Evolutionary conservation across 1,284 basidiomycete species (phyloP).

Genomic region (Coniferiporia sulphurascens): DNA sequence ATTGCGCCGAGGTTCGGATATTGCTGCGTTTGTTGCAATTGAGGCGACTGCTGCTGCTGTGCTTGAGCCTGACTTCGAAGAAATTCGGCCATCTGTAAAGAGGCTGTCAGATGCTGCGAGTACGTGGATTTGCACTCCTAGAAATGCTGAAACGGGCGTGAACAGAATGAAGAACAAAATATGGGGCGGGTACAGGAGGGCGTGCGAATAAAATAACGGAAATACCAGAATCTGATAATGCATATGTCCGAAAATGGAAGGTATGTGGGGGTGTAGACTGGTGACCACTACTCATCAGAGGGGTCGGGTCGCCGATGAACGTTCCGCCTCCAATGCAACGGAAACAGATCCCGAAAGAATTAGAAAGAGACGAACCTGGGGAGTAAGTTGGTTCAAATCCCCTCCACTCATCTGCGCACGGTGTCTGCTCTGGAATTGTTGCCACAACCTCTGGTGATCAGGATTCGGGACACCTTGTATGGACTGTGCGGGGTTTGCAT

Average conservation of each 20-base stretch:
- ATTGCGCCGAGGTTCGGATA: slow-evolving; percentile 8
- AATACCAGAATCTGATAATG: slow-evolving; percentile 3
- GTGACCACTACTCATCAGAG: slow-evolving; percentile 8
- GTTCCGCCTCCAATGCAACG: slow-evolving; percentile 1
- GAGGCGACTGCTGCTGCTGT: slow-evolving; percentile 12
- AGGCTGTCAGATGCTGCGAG: slow-evolving; percentile 7
- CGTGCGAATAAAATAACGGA: slow-evolving; percentile 2
- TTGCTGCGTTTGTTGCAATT: slow-evolving; percentile 9
- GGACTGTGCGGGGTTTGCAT: slow-evolving; percentile 2
- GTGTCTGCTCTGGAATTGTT: slow-evolving; percentile 15
- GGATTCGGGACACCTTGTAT: slow-evolving; percentile 9
- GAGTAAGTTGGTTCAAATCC: slow-evolving; percentile 1
- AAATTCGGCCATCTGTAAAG: slow-evolving; percentile 15
- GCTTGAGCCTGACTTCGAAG: slow-evolving; percentile 8
- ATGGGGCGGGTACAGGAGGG: slow-evolving; percentile 6
- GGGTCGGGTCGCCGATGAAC: slow-evolving; percentile 11
- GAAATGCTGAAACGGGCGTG: neutral
- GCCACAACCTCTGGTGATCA: slow-evolving; percentile 17
- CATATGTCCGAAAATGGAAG: slow-evolving; percentile 11
- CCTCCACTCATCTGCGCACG: slow-evolving; percentile 12
- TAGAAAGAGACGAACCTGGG: slow-evolving; percentile 11
- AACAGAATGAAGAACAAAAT: neutral
- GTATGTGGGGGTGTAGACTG: slow-evolving; percentile 9
- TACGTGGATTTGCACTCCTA: neutral
- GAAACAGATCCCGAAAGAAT: neutral